Evolutionary conservation across 768 basidiomycete genomes (phyloP).

Genomic region (Lactarius sanguifluus): DNA sequence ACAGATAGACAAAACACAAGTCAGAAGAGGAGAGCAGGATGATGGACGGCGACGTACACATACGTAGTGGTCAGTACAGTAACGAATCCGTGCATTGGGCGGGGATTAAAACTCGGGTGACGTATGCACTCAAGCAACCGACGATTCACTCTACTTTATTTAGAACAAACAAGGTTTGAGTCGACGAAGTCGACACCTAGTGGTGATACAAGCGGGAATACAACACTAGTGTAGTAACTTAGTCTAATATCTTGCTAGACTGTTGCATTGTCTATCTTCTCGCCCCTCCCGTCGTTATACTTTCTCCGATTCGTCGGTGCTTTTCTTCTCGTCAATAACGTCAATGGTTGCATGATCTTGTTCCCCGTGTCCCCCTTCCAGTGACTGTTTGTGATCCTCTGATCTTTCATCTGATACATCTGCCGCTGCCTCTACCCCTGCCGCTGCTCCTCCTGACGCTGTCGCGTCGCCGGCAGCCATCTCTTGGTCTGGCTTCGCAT

Average conservation of each 20-base stretch:
- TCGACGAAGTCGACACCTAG: too few species aligned
- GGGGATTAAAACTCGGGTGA: too few species aligned
- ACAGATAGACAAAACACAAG: too few species aligned
- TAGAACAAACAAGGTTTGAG: too few species aligned
- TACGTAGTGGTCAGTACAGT: too few species aligned
- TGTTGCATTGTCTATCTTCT: background rate
- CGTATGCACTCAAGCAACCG: too few species aligned
- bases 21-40: too few species aligned
- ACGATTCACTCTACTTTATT: too few species aligned
- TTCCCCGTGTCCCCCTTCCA: background rate
- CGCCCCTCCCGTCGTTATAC: background rate
- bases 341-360: background rate
- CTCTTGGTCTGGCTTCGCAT: constrained; percentile 32
- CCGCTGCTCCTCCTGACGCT: constrained; percentile 9
- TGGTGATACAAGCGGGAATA: too few species aligned
- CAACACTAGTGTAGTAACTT: too few species aligned
- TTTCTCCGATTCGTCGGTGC: background rate
- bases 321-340: background rate
- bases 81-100: too few species aligned
- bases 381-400: constrained; percentile 6
- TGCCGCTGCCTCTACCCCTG: constrained; percentile 8
- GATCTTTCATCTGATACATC: constrained; percentile 18
- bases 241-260: background rate
- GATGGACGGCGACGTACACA: too few species aligned
- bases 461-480: background rate